A percentile compares a stretch with the other conserved stretches of the same genome.
These are phyloP conservation scores for Leishmania tarentolae DNA, from an alignment of 208 protist genomes.

Conservation along the genomic window DNA sequence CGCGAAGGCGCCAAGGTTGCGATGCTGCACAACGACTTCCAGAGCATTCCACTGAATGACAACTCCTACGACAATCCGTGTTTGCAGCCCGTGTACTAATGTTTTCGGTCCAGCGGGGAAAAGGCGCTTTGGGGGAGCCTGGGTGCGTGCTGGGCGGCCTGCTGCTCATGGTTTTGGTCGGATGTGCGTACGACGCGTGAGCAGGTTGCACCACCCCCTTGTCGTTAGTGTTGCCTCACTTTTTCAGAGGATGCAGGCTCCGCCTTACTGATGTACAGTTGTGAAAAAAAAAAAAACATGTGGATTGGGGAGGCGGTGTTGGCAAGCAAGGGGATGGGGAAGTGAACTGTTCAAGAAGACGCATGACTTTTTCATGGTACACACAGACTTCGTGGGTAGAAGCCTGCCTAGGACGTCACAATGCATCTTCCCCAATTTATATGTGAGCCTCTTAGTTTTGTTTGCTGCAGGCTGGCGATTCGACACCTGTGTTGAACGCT, in stretches of 20 bases:
- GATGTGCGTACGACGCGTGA: not conserved
- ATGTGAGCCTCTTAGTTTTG: not conserved
- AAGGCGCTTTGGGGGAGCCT: not conserved
- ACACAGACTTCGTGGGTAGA: not conserved
- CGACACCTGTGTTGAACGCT: not conserved
- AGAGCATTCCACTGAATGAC: slow-evolving; percentile 58
- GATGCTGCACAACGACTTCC: slow-evolving; percentile 71
- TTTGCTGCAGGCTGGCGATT: not conserved
- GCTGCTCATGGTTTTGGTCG: not conserved
- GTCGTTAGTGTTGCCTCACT: not conserved
- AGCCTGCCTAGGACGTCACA: not conserved
- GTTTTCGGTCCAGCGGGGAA: not conserved
- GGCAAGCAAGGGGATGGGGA: not conserved
- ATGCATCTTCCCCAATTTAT: not conserved
- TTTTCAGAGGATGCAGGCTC: not conserved
- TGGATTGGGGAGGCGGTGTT: not conserved
- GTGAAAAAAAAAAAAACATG: slow-evolving; percentile 7
- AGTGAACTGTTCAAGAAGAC: not conserved
- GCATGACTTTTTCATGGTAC: not conserved
- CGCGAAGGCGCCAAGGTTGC: slow-evolving; percentile 49
- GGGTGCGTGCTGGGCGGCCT: not conserved
- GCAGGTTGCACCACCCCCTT: not conserved
- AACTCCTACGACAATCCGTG: slow-evolving; percentile 64
- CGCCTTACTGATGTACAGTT: not conserved
- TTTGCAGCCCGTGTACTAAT: slow-evolving; percentile 71